Conservation (phyloP, 1,284 basidiomycete genomes). For the Somion occarium region DNA sequence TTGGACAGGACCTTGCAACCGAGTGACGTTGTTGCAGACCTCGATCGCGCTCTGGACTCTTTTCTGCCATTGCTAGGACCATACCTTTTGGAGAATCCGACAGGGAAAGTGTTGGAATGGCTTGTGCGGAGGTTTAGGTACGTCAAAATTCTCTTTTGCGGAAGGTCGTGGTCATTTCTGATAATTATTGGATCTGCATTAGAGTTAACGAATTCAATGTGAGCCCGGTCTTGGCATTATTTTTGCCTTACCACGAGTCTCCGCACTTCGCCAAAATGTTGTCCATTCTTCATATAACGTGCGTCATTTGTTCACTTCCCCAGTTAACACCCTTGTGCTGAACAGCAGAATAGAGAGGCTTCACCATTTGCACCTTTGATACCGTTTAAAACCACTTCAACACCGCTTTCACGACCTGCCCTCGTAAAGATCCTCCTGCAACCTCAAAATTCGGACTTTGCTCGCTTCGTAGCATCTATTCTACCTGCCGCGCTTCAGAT, state of each 20-base stretch:
- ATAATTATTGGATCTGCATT: conserved; percentile 3
- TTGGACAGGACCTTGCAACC: conserved; percentile 83
- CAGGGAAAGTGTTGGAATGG: conserved; percentile 94
- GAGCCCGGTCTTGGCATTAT: conserved; percentile 72
- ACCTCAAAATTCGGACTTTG: conserved; percentile 54
- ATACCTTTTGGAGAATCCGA: conserved; percentile 78
- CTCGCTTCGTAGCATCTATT: conserved; percentile 65
- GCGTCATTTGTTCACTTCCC: conserved; percentile 23
- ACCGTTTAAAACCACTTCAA: conserved; percentile 72
- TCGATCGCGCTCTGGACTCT: conserved; percentile 57
- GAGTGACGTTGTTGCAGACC: conserved; percentile 54
- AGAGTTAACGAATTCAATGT: conserved; percentile 96
- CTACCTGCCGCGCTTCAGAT: conserved; percentile 59
- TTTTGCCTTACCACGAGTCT: conserved; percentile 94
- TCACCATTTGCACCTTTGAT: conserved; percentile 65
- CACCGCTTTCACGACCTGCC: conserved; percentile 61
- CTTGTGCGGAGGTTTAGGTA: conserved; percentile 90
- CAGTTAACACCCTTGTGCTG: conserved; percentile 9
- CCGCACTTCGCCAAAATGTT: conserved; percentile 94
- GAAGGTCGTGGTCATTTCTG: no score
- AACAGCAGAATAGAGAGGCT: conserved; percentile 30
- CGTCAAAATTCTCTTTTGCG: conserved; percentile 20
- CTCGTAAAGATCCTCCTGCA: conserved; percentile 74
- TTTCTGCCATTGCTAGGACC: conserved; percentile 76
- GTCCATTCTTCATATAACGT: conserved; percentile 79